Percentiles rank a stretch among this genome's conserved stretches.
Conservation (phyloP, 2,329 filamentous ascomycete genomes). For the Helotiales sp. region DNA sequence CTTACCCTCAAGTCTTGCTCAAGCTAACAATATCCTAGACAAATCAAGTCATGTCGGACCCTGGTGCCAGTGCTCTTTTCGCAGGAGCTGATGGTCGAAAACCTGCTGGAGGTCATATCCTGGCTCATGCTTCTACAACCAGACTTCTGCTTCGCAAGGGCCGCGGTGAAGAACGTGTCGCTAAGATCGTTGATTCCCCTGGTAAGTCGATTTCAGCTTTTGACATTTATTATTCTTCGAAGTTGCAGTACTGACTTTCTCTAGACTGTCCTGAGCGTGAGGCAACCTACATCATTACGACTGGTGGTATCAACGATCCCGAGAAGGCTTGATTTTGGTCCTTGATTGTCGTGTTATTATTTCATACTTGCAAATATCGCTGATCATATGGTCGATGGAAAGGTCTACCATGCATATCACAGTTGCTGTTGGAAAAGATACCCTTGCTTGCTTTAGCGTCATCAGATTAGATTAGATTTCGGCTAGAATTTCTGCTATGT, state of each 20-base stretch:
- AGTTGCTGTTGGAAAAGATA: conserved; percentile 34
- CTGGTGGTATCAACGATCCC: conserved; percentile 70
- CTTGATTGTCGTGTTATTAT: not conserved
- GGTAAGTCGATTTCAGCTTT: conserved; percentile 48
- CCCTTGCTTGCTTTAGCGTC: conserved; percentile 27
- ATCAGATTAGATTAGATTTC: conserved; percentile 40
- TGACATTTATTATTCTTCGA: not conserved
- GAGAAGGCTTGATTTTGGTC: conserved; percentile 57
- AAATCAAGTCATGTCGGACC: conserved; percentile 74
- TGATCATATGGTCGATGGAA: not conserved
- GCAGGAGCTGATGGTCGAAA: conserved; percentile 71
- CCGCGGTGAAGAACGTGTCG: conserved; percentile 71
- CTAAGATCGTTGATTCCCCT: conserved; percentile 70
- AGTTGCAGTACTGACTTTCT: not conserved
- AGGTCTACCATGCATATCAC: conserved; percentile 16
- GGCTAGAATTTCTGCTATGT: conserved; percentile 27
- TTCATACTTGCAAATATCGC: conserved; percentile 9
- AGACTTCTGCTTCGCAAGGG: conserved; percentile 70
- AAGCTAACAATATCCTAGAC: conserved; percentile 50
- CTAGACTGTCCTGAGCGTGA: conserved; percentile 64
- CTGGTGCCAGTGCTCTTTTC: conserved; percentile 70
- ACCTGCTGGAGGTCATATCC: conserved; percentile 69
- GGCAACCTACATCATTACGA: conserved; percentile 73
- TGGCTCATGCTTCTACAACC: conserved; percentile 71
- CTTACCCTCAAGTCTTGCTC: not conserved